Conservation (phyloP, 441 rosid genomes). For the Lepidium campestre region DNA sequence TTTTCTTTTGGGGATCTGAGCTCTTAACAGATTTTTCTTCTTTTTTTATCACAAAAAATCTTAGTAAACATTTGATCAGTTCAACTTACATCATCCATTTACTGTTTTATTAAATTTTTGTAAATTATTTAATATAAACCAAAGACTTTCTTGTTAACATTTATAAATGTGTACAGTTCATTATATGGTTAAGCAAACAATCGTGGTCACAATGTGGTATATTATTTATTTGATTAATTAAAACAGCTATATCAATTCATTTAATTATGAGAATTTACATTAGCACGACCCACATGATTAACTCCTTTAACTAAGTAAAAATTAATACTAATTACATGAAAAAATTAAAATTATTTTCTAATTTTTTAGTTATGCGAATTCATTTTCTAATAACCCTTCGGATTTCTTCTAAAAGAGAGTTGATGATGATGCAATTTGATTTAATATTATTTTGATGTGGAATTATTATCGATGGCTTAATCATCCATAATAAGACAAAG, state of each 20-base stretch:
- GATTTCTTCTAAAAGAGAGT: not conserved
- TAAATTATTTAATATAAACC: not conserved
- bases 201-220: slow-evolving; percentile 30
- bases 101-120: not conserved
- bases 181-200: slow-evolving; percentile 29
- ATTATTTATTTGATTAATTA: slow-evolving; percentile 14
- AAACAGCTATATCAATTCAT: not conserved
- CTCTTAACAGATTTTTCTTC: not conserved
- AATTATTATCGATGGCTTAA: slow-evolving; percentile 18
- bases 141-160: slow-evolving; percentile 4
- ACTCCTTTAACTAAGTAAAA: not conserved
- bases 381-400: too few relatives aligned
- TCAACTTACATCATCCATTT: slow-evolving; percentile 31
- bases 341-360: too few relatives aligned
- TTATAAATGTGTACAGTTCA: slow-evolving; percentile 7
- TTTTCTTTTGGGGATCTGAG: slow-evolving; percentile 33
- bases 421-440: not conserved
- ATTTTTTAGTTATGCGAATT: too few relatives aligned
- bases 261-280: not conserved
- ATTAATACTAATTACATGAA: not conserved
- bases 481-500: slow-evolving; percentile 22
- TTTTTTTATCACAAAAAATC: not conserved
- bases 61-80: slow-evolving; percentile 22
- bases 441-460: slow-evolving; percentile 12
- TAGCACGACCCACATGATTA: slow-evolving; percentile 8